Evolutionary conservation across 768 basidiomycete species (phyloP), one percentile per base, ranked within the genome.

Genomic region (Phylloporus sp.): DNA sequence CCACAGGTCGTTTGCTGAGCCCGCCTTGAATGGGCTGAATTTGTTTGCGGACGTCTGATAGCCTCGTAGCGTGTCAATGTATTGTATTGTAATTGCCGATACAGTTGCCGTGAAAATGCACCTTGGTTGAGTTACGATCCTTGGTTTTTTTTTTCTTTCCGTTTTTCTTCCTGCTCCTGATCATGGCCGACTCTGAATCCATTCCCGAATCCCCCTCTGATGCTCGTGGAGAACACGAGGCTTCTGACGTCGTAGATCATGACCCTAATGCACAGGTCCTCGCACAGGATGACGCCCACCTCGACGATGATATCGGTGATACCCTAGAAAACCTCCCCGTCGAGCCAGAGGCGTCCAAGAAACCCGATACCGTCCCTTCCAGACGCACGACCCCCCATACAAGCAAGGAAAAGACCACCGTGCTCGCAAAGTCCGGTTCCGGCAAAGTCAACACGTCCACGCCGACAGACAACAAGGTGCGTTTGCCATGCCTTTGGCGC

Each of bases 1-100:
- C 56, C 92, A 94, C 68, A 72, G 74, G 52, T 81, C 78, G 22
- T 71, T 93, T 18, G 76, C 76, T 18, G 91, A 94, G 66, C 90
- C 91, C 7, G 79, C 80, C 13, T 66, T 90, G 56, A 79, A 85
- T 52, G 86, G 78, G 5, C 68, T 91, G 55, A 91, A 91, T 60
- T 54, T 90, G 62, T 77, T 79, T 54, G 79, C 79, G 14, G 65
- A 66, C n/a, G n/a, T 44, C 49, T 75, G 29, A 59, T 41, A 35
- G 29, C 38, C 38, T 46, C 47, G 48, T 50, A 49, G n/a, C 33
- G n/a, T 63, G 48, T 62, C 53, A 50, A 48, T 57, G 54, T 45
- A 53, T 48, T n/a, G n/a, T n/a, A n/a, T n/a, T n/a, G n/a, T n/a
- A n/a, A n/a, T n/a, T n/a, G n/a, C n/a, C n/a, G n/a, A n/a, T n/a